These are phyloP conservation scores for Hymenoscyphus fructigenus DNA, from an alignment of 2,329 filamentous ascomycete genomes.

Conservation along the genomic window DNA sequence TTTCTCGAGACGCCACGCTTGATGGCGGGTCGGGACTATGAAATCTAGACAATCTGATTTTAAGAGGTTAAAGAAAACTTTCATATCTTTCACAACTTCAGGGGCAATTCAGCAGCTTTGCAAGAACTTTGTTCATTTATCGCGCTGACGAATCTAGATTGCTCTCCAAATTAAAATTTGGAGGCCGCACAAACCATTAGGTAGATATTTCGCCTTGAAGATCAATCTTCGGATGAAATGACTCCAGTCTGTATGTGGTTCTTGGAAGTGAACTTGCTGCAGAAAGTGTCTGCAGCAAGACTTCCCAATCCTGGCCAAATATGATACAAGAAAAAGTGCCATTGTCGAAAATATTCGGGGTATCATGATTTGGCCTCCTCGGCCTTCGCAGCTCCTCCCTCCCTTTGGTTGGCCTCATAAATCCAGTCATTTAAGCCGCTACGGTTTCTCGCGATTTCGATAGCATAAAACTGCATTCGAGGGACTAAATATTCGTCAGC, in stretches of 20 bases:
- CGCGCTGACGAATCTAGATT: neutral
- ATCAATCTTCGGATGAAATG: neutral
- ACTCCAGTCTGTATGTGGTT: neutral
- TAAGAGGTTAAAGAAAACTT: neutral
- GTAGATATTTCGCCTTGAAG: neutral
- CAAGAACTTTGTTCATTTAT: neutral
- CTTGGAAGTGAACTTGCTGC: neutral
- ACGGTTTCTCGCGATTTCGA: constrained; percentile 77
- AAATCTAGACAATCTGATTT: neutral
- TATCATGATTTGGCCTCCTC: constrained; percentile 7
- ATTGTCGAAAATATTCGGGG: neutral
- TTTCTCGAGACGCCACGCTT: neutral
- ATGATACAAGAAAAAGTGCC: neutral
- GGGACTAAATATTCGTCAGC: constrained; percentile 43
- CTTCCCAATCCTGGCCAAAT: neutral
- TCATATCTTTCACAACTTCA: neutral
- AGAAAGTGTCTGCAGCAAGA: neutral
- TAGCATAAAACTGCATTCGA: constrained; percentile 78
- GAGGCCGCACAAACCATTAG: neutral
- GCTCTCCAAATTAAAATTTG: neutral
- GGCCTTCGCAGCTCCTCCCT: constrained; percentile 26
- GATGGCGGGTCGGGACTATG: no score
- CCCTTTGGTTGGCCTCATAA: constrained; percentile 75
- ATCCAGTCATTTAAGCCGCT: constrained; percentile 95
- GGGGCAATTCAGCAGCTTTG: neutral